Conservation (phyloP, 805 yeast species). For the Suhomyces sp. region DNA sequence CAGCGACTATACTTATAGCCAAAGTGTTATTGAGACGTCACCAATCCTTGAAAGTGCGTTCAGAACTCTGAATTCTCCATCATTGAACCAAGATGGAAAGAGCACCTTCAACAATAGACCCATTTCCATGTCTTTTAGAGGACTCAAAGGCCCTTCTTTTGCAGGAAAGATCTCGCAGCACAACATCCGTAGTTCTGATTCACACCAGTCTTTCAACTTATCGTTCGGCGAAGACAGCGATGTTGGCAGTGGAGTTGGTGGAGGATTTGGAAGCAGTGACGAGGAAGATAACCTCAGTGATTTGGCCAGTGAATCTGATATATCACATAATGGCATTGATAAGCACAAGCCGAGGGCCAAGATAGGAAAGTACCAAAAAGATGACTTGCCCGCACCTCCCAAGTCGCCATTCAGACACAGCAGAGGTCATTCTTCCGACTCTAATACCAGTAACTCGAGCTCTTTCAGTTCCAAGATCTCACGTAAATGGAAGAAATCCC, state of each 20-base stretch:
- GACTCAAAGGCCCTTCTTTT: constrained; percentile 58
- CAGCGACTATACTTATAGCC: background rate
- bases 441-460: constrained; percentile 20
- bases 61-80: constrained; percentile 4
- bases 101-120: constrained; percentile 29
- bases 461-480: constrained; percentile 32
- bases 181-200: constrained; percentile 31
- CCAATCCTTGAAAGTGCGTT: constrained; percentile 20
- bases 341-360: background rate
- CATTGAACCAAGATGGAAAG: constrained; percentile 6
- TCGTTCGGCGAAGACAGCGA: constrained; percentile 33
- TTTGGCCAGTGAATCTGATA: constrained; percentile 16
- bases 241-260: constrained; percentile 32
- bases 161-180: constrained; percentile 31
- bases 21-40: constrained; percentile 13
- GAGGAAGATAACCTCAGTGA: constrained; percentile 24
- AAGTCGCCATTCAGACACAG: constrained; percentile 26
- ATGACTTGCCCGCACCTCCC: constrained; percentile 15
- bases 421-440: constrained; percentile 29
- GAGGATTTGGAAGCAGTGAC: constrained; percentile 29
- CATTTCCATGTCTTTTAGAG: constrained; percentile 56
- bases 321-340: background rate
- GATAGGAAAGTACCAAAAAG: background rate
- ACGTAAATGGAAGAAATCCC: constrained; percentile 23
- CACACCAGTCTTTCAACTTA: constrained; percentile 41